phyloP scores from a whole-genome alignment of 2,329 filamentous ascomycete genomes.

The Pestalotiopsis sp. region DNA sequence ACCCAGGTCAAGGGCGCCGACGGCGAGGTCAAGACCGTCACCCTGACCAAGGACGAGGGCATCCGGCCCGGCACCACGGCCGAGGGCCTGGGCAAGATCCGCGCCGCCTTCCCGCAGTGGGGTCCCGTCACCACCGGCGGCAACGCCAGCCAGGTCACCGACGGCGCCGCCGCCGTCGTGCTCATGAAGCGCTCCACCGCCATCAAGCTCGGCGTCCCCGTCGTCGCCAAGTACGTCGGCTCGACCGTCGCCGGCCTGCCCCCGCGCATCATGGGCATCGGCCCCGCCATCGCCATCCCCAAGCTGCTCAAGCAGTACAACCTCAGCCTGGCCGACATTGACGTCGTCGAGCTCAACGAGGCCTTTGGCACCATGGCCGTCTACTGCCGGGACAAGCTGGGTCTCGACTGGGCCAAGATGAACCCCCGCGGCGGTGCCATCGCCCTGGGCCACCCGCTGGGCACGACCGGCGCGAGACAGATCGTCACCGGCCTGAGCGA shows the following conservation, averaged over 20 bases:
- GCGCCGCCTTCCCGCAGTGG: constrained; percentile 87
- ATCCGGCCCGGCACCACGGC: constrained; percentile 88
- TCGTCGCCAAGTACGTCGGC: constrained; percentile 92
- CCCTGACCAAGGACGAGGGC: constrained; percentile 84
- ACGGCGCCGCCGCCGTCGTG: constrained; percentile 86
- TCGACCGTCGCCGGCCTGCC: constrained; percentile 88
- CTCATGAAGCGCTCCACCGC: constrained; percentile 95
- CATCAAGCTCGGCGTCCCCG: constrained; percentile 83
- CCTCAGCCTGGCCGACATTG: constrained; percentile 78
- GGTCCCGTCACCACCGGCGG: constrained; percentile 86
- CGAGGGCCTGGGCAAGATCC: constrained; percentile 81
- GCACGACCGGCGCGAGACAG: constrained; percentile 75
- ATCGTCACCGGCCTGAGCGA: constrained; percentile 91
- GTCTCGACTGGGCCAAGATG: constrained; percentile 75
- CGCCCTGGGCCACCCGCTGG: constrained; percentile 81
- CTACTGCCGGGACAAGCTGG: constrained; percentile 79
- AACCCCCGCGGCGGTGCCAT: constrained; percentile 83
- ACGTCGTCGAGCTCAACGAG: constrained; percentile 94
- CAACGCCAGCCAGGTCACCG: constrained; percentile 93
- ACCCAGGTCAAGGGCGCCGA: constrained; percentile 84
- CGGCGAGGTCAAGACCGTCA: constrained; percentile 77
- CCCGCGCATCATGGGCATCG: constrained; percentile 96
- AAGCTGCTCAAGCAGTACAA: constrained; percentile 86
- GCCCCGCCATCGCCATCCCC: constrained; percentile 71
- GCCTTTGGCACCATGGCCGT: constrained; percentile 98